phyloP scores from a whole-genome alignment of 371 early-diverging fungal genomes.

The Syncephalastrum sp. region DNA sequence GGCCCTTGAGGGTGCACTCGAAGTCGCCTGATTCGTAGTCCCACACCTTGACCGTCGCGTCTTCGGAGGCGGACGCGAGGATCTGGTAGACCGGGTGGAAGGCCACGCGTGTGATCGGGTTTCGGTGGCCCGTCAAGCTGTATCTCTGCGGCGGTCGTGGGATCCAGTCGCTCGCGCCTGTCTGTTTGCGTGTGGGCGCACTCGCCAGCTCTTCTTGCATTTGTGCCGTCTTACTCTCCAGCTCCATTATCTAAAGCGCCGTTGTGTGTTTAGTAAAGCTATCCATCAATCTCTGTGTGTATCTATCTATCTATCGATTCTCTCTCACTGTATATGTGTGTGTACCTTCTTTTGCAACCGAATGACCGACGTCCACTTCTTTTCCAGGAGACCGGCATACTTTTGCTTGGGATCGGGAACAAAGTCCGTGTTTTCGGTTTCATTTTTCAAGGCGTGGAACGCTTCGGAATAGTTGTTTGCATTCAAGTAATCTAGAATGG shows the following conservation, averaged over 20 bases:
- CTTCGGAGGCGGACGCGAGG: constrained; percentile 89
- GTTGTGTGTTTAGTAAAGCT: too few relatives aligned
- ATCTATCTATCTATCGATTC: too few relatives aligned
- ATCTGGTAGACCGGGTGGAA: constrained; percentile 87
- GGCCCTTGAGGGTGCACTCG: constrained; percentile 89
- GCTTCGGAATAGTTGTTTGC: constrained; percentile 71
- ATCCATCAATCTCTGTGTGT: too few relatives aligned
- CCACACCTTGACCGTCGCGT: constrained; percentile 88
- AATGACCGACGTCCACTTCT: constrained; percentile 94
- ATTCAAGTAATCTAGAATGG: constrained; percentile 85
- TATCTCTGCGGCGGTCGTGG: constrained; percentile 80
- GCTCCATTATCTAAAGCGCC: constrained; percentile 76
- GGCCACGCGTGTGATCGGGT: constrained; percentile 77
- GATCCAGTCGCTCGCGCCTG: constrained; percentile 72
- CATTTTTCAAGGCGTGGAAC: constrained; percentile 66
- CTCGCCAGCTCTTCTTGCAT: constrained; percentile 75
- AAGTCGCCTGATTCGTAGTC: constrained; percentile 90
- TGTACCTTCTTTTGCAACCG: constrained; percentile 86
- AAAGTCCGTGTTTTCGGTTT: constrained; percentile 73
- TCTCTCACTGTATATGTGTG: neutral
- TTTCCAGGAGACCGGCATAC: constrained; percentile 85
- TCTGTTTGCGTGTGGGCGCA: constrained; percentile 64
- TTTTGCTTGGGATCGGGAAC: constrained; percentile 74
- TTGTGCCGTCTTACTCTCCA: constrained; percentile 75
- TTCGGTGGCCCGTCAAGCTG: constrained; percentile 76